Base-by-base conservation (phyloP, 768 basidiomycete species). In the Panaeolus papilionaceus region DNA sequence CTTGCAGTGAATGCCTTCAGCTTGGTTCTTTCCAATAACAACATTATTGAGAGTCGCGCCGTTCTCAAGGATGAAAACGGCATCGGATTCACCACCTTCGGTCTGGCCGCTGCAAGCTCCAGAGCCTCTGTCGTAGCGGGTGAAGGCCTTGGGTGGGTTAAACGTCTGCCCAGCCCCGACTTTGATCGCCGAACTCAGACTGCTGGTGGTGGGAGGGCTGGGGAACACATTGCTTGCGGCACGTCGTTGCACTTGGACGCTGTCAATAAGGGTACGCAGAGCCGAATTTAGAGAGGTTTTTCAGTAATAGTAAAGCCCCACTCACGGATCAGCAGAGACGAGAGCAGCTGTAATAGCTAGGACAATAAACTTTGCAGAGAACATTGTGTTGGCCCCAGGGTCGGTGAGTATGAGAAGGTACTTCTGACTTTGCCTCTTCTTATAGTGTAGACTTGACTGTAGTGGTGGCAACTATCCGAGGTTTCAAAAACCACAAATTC, bases 1-100 rank as follows among this genome's bases (percentile, higher is more conserved):
- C 63, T 80, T 76, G 70, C 80, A 82, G 66, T 82, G 80, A 54
- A 81, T 73, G 58, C 81, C 81, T 64, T 83, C 82, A 49, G 79
- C 73, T 66, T 82, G 82, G 71, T 82, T 79, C 33, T 78, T 73
- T 2, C 82, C 82, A 64, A 83, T 82, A 23, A 77, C 74, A 42
- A 83, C 81, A 26, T 75, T 76, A 63, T 78, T 81, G 47, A 82
- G 71, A 6, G 80, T 82, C 9, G 80, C 82, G 38, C 82, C 82
- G 45, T 80, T 77, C 58, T 81, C 70, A 18, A 83, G 74, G 23
- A 82, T 64, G 74, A 83, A 83, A 23, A 82, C 81, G 16, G 80
- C 80, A 44, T 79, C 80, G 6, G 79, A 65, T 62, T 82, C 79
- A 33, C 82, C 81, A 38, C 79, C 80, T 69, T 83, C 82, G 2